Conservation (phyloP, 2,329 filamentous ascomycete genomes). For the Emergomyces orientalis region DNA sequence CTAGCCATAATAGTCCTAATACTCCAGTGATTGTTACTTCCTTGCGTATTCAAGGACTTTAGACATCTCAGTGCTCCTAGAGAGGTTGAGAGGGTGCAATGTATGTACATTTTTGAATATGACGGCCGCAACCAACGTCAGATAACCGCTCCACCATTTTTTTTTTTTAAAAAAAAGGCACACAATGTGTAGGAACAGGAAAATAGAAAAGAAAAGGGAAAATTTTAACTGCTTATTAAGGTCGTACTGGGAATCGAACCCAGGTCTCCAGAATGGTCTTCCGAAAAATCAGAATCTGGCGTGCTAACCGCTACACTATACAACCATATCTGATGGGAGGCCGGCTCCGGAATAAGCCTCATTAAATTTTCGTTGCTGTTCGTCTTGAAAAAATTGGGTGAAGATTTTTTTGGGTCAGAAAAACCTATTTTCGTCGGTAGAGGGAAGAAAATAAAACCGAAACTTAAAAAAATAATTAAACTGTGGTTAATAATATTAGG, state of each 20-base stretch:
- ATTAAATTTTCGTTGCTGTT: not conserved
- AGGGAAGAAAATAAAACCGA: not conserved
- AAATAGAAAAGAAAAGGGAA: not conserved
- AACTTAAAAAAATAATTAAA: not conserved
- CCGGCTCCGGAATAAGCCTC: not conserved
- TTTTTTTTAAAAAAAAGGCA: too few species aligned
- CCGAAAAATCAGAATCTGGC: constrained; percentile 13
- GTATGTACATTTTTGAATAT: too few species aligned
- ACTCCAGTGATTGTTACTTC: not conserved
- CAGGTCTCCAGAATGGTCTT: constrained; percentile 12
- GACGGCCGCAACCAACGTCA: too few species aligned
- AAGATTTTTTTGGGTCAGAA: too few species aligned
- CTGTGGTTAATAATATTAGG: too few species aligned
- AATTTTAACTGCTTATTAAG: not conserved
- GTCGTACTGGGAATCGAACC: constrained; percentile 15
- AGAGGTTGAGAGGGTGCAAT: too few species aligned
- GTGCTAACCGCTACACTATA: constrained; percentile 14
- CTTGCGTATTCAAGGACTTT: not conserved
- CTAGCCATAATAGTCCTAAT: too few species aligned
- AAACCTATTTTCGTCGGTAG: too few species aligned
- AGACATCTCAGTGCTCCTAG: too few species aligned
- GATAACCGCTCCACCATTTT: too few species aligned
- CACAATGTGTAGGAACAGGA: too few species aligned
- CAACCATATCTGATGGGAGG: constrained; percentile 5
- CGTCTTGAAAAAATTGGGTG: too few species aligned